Evolutionary conservation across 1,139 yeast species (phyloP).

Genomic region (Debaryomycetaceae sp.): DNA sequence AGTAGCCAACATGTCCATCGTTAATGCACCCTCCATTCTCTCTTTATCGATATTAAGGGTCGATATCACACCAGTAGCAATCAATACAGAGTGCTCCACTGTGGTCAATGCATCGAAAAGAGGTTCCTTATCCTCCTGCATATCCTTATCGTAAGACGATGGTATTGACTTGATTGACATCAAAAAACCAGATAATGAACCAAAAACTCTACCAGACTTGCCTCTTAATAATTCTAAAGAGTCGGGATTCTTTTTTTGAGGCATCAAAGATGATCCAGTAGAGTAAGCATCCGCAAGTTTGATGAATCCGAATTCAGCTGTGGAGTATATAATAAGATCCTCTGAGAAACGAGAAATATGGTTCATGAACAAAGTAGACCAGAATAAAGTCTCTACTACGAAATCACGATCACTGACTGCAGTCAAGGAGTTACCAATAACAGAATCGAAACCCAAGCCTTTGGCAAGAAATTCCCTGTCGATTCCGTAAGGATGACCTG

Average conservation of each 20-base stretch:
- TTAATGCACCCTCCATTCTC: conserved; percentile 80
- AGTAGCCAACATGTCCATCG: conserved; percentile 99
- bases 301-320: conserved; percentile 95
- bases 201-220: conserved; percentile 95
- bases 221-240: conserved; percentile 93
- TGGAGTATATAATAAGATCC: conserved; percentile 91
- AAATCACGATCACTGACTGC: conserved; percentile 98
- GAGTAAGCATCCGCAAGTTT: conserved; percentile 96
- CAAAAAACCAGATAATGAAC: conserved; percentile 90
- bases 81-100: conserved; percentile 87
- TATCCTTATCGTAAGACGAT: conserved; percentile 94
- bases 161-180: conserved; percentile 96
- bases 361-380: conserved; percentile 95
- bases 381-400: conserved; percentile 93
- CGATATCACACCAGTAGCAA: conserved; percentile 94
- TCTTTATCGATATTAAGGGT: conserved; percentile 70
- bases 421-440: conserved; percentile 89
- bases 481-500: conserved; percentile 98
- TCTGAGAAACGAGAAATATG: conserved; percentile 93
- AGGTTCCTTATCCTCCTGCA: conserved; percentile 99
- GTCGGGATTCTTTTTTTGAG: conserved; percentile 98
- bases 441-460: conserved; percentile 73
- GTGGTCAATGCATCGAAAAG: conserved; percentile 86
- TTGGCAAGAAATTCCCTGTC: conserved; percentile 86
- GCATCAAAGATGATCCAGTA: conserved; percentile 97